These are phyloP conservation scores for Phoma sp. DNA, from an alignment of 2,329 filamentous ascomycete genomes.

Conservation along the genomic window DNA sequence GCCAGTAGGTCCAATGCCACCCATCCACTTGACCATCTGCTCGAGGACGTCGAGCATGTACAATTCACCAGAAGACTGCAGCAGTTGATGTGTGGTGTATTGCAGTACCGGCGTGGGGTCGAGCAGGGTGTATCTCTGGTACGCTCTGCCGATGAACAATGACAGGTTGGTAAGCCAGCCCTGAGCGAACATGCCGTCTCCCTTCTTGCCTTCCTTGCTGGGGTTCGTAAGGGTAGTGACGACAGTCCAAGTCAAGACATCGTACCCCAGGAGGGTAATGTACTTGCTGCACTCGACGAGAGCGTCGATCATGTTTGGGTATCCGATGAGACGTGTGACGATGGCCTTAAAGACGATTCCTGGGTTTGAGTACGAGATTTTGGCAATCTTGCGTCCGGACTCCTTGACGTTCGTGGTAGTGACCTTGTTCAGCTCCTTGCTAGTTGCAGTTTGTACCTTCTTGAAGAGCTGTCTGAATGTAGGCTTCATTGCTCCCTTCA, in stretches of 20 bases:
- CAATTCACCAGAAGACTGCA: conserved; percentile 75
- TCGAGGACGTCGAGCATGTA: conserved; percentile 91
- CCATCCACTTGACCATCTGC: conserved; percentile 91
- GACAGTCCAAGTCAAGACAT: conserved; percentile 91
- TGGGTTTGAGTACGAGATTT: conserved; percentile 89
- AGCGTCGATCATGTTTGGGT: conserved; percentile 92
- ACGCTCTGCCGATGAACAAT: conserved; percentile 89
- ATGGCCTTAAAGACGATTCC: conserved; percentile 91
- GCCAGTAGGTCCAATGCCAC: conserved; percentile 84
- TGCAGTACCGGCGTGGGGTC: conserved; percentile 85
- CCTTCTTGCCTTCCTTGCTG: conserved; percentile 66
- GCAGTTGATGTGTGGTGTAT: conserved; percentile 86
- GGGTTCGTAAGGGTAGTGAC: conserved; percentile 73
- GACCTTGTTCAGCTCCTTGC: conserved; percentile 85
- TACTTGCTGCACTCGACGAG: conserved; percentile 95
- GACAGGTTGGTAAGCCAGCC: conserved; percentile 91
- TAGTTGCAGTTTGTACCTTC: conserved; percentile 78
- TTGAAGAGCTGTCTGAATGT: conserved; percentile 82
- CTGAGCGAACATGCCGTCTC: conserved; percentile 78
- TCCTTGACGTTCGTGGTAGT: conserved; percentile 84
- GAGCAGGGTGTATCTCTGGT: conserved; percentile 83
- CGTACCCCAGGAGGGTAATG: conserved; percentile 90
- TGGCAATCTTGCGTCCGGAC: conserved; percentile 88
- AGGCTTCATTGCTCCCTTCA: conserved; percentile 61
- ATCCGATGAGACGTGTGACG: conserved; percentile 89